Evolutionary conservation across 139 green algal species (phyloP).

Genomic region (Chlorella sp.): DNA sequence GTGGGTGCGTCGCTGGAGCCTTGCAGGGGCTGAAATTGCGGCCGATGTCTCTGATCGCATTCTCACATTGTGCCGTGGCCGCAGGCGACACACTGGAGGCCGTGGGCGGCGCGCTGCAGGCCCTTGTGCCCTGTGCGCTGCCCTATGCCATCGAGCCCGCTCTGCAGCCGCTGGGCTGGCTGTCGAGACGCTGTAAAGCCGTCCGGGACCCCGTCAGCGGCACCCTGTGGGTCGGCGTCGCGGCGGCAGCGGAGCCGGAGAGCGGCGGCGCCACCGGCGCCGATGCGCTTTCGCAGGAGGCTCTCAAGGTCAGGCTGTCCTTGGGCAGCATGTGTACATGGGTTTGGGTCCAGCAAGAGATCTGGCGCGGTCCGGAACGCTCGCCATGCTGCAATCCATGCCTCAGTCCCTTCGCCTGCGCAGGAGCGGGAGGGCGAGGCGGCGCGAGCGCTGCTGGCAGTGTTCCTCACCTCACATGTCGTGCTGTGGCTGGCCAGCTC

Average conservation of each 20-base stretch:
- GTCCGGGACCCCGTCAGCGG: neutral
- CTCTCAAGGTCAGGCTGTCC: too few species aligned
- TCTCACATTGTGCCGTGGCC: neutral
- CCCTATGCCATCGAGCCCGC: constrained; percentile 8
- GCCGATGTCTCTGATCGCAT: neutral
- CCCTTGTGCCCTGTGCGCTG: constrained; percentile 4
- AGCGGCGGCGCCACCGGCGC: neutral
- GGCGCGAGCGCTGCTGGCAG: neutral
- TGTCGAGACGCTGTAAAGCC: neutral
- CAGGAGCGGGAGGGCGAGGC: neutral
- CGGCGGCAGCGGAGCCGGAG: neutral
- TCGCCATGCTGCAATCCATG: too few species aligned
- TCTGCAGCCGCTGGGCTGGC: constrained; percentile 5
- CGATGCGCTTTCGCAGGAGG: neutral
- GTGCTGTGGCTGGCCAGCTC: constrained; percentile 14
- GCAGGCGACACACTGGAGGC: constrained; percentile 11
- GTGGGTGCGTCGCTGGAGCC: neutral
- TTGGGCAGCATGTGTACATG: too few species aligned
- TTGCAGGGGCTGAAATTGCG: neutral
- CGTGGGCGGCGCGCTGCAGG: neutral
- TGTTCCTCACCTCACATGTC: constrained; percentile 15
- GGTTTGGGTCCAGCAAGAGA: too few species aligned
- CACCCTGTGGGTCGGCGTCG: constrained; percentile 21
- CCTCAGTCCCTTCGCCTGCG: too few species aligned
- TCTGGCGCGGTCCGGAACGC: too few species aligned